These are phyloP conservation scores for Chalciporus sp. DNA, from an alignment of 1,284 basidiomycete genomes.

Conservation along the genomic window DNA sequence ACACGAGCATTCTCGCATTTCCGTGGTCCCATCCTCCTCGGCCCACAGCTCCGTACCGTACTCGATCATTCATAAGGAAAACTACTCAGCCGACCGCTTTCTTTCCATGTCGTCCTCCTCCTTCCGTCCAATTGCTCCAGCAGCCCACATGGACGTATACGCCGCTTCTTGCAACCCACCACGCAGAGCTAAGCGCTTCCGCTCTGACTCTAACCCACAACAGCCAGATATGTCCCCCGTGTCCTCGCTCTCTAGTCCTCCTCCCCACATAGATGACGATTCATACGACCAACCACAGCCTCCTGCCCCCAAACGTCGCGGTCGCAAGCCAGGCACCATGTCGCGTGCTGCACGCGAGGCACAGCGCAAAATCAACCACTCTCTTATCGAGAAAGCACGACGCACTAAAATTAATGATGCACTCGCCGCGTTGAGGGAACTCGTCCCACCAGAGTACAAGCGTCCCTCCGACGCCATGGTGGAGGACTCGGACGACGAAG, in stretches of 20 bases:
- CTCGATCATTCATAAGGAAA: background rate
- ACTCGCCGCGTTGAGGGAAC: constrained; percentile 60
- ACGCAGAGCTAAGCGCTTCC: constrained; percentile 55
- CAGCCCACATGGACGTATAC: constrained; percentile 39
- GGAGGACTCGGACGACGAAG: constrained; percentile 32
- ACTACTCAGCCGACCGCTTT: background rate
- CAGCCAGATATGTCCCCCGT: constrained; percentile 26
- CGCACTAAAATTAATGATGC: constrained; percentile 85
- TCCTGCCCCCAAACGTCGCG: constrained; percentile 50
- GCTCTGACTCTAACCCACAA: constrained; percentile 17
- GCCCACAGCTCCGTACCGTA: constrained; percentile 3
- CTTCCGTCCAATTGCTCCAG: constrained; percentile 33
- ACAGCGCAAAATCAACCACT: constrained; percentile 80
- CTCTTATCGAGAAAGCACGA: constrained; percentile 80
- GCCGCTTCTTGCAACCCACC: constrained; percentile 58
- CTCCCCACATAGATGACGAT: constrained; percentile 24
- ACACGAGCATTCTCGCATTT: constrained; percentile 14
- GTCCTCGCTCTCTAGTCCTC: constrained; percentile 16
- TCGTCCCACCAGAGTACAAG: constrained; percentile 61
- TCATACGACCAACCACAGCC: constrained; percentile 20
- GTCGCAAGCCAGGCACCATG: constrained; percentile 67
- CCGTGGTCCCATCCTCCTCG: background rate
- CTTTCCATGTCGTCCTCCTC: constrained; percentile 13
- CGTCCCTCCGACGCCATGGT: constrained; percentile 21
- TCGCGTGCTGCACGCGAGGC: constrained; percentile 74